A percentile compares a stretch with the other conserved stretches of the same genome.
Conservation (phyloP, 1,284 basidiomycete species). For the Ceratobasidium sp. region DNA sequence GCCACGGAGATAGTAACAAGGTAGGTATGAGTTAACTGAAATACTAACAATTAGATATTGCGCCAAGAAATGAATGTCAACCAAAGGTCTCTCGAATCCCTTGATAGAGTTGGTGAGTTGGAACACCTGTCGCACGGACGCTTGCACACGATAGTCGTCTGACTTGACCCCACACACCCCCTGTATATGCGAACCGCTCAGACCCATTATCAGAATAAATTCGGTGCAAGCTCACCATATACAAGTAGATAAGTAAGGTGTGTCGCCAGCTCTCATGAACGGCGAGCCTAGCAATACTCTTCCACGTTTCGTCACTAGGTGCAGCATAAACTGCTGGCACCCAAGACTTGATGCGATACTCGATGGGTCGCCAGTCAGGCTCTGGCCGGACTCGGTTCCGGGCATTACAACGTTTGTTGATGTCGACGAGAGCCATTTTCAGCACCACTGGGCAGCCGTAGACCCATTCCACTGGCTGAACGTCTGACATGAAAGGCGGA, state of each 20-base stretch:
- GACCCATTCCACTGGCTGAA: constrained; percentile 11
- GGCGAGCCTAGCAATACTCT: neutral
- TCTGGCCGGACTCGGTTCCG: neutral
- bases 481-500: neutral
- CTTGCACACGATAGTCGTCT: constrained; percentile 11
- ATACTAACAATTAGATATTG: constrained; percentile 29
- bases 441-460: constrained; percentile 17
- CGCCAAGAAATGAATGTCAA: constrained; percentile 3
- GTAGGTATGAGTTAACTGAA: no score
- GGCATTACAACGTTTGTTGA: constrained; percentile 11
- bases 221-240: constrained; percentile 10
- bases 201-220: neutral
- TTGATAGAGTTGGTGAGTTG: constrained; percentile 7
- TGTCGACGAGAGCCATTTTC: constrained; percentile 6
- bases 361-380: constrained; percentile 12
- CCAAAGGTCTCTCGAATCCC: neutral
- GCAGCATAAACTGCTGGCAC: neutral
- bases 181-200: neutral
- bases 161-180: constrained; percentile 4
- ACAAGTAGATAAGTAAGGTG: constrained; percentile 21
- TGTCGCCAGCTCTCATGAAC: constrained; percentile 39
- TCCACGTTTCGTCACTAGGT: constrained; percentile 15
- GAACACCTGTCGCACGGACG: constrained; percentile 15
- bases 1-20: neutral
- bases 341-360: constrained; percentile 13